Evolutionary conservation across 345 rosid genomes (phyloP), one percentile per base, ranked within the genome.

Genomic region (Theobroma cacao): DNA sequence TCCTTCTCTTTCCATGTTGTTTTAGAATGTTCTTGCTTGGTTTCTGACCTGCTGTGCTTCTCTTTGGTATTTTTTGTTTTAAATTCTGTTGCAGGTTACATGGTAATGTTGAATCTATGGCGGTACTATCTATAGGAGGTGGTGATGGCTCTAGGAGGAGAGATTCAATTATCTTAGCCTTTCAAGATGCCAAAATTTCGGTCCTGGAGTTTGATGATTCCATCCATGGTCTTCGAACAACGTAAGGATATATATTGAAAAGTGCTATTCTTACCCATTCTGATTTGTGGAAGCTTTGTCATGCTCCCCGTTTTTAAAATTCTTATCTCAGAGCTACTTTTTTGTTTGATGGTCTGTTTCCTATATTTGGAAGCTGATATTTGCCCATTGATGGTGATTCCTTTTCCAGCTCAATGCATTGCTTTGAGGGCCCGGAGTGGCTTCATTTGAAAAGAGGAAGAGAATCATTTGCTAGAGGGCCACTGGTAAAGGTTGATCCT

Each of bases 381-480:
- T 78, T 52, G 58, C 50, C 72, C 38, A 58, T 73, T 43, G 41
- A 30, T 58, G 62, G 47, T 80, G 62, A 31, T 65, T 71, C 36
- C 53, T 77, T 76, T 78, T 81, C 81, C 94, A 96, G 99, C 77
- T 96, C 99, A 40, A 92, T 96, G 99, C 99, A 96, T 78, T 96
- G 97, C 85, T 96, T 96, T 86, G 99, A 96, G 85, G 93, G 98
- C 82, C 92, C 97, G 18, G 91, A 96, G 75, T 96, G 99, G 98
- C 86, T 89, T 85, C 91, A 94, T 88, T 78, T 96, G 90, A 96
- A 91, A 87, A 91, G 95, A 80, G 98, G 98, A 75, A 89, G 97
- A 88, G 99, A 91, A 83, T 88, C 92, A 66, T 96, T 96, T 89
- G 86, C 97, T 26, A 84, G 91, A 81, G 98, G 97, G 26, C 97